Conservation (phyloP, 306 rosid species). For the Alnus rubra region DNA sequence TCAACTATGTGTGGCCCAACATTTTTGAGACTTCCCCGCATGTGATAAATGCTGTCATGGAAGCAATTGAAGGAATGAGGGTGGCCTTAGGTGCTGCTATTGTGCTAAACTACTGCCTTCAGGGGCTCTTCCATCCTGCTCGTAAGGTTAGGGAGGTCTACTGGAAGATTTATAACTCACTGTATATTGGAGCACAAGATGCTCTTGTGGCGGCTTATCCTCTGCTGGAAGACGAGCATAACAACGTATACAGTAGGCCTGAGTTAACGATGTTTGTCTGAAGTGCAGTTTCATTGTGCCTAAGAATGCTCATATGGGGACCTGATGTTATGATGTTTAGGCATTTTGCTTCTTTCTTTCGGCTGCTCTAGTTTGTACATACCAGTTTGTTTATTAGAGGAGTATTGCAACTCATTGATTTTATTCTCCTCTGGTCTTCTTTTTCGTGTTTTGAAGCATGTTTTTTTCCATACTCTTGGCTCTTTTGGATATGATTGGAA, state of each 20-base stretch:
- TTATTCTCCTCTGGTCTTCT: no score
- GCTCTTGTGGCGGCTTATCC: slow-evolving; percentile 79
- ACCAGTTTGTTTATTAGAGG: neutral
- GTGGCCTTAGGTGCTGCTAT: slow-evolving; percentile 92
- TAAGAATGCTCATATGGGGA: neutral
- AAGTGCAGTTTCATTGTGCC: slow-evolving; percentile 8
- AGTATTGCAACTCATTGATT: neutral
- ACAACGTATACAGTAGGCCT: slow-evolving; percentile 54
- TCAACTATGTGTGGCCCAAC: slow-evolving; percentile 96
- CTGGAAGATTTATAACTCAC: slow-evolving; percentile 75
- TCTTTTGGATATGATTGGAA: no score
- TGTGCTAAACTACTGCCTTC: slow-evolving; percentile 78
- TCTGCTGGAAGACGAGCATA: slow-evolving; percentile 59
- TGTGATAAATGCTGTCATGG: slow-evolving; percentile 95
- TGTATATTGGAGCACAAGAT: slow-evolving; percentile 75
- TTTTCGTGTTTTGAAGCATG: no score
- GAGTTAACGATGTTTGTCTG: slow-evolving; percentile 64
- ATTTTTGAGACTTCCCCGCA: slow-evolving; percentile 96
- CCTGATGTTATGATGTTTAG: neutral
- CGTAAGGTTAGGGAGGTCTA: slow-evolving; percentile 80
- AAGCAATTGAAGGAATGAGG: slow-evolving; percentile 97
- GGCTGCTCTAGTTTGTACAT: neutral
- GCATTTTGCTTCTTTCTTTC: neutral
- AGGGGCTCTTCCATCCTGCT: slow-evolving; percentile 81
- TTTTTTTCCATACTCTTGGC: no score